These are phyloP conservation scores for Handroanthus guayacan DNA, from an alignment of 257 asterid species.

Conservation along the genomic window DNA sequence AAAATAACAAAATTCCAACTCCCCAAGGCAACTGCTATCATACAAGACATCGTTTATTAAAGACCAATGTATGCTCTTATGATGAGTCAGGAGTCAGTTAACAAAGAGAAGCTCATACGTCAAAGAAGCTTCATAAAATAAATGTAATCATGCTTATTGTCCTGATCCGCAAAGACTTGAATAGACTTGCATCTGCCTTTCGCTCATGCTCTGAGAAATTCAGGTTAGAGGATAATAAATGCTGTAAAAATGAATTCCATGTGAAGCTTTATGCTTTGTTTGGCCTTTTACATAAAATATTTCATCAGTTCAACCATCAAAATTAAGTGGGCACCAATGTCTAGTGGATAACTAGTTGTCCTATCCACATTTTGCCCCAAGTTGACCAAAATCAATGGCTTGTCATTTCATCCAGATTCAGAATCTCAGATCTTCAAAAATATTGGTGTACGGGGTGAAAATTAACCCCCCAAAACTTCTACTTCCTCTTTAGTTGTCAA, in stretches of 20 bases:
- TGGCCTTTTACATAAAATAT: slow-evolving; percentile 19
- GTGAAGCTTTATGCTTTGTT: neutral
- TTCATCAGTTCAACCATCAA: slow-evolving; percentile 23
- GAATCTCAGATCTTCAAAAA: slow-evolving; percentile 3
- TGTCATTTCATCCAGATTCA: slow-evolving; percentile 8
- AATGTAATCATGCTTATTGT: slow-evolving; percentile 7
- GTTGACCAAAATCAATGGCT: slow-evolving; percentile 22
- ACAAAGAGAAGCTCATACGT: neutral
- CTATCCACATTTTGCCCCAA: neutral
- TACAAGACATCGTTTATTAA: neutral
- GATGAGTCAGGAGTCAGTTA: neutral
- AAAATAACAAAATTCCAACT: neutral
- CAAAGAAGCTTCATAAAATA: slow-evolving; percentile 11
- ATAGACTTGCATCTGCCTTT: neutral
- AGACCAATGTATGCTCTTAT: neutral
- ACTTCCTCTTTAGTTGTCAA: slow-evolving; percentile 5
- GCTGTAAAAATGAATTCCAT: neutral
- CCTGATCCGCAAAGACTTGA: neutral
- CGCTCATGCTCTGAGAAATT: neutral
- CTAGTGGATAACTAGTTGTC: neutral
- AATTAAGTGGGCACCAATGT: slow-evolving; percentile 4
- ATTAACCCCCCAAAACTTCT: neutral
- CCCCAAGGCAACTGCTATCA: neutral
- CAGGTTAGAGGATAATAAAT: neutral
- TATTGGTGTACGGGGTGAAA: neutral